These are phyloP conservation scores for Colletotrichum gloeosporioides DNA, from an alignment of 2,329 filamentous ascomycete genomes.

Conservation along the genomic window DNA sequence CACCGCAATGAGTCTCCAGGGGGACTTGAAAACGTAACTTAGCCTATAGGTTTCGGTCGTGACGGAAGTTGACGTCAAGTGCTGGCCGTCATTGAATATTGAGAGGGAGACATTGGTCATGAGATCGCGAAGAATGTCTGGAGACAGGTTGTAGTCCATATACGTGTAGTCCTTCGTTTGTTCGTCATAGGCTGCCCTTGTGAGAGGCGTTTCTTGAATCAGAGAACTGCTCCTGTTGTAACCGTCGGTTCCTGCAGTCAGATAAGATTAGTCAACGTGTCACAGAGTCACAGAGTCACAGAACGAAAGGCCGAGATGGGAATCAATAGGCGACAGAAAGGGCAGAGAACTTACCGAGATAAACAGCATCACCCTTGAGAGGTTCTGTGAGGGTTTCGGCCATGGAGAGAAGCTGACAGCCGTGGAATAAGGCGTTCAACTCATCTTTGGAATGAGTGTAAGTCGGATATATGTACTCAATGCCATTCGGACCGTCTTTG, in stretches of 20 bases:
- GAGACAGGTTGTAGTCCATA: neutral
- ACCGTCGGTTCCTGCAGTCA: neutral
- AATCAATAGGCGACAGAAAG: neutral
- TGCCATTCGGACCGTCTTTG: neutral
- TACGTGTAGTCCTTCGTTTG: neutral
- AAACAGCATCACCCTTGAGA: neutral
- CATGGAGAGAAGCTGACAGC: neutral
- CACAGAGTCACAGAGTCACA: neutral
- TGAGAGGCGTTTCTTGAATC: neutral
- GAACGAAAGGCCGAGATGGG: neutral
- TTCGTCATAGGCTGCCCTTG: neutral
- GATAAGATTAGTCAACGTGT: neutral
- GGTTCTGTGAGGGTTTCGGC: neutral
- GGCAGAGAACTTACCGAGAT: neutral
- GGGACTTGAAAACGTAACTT: neutral
- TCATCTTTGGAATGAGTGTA: neutral
- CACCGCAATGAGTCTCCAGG: neutral
- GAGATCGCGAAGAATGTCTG: neutral
- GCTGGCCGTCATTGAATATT: neutral
- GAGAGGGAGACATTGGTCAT: neutral
- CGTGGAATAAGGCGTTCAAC: neutral
- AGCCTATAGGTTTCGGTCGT: neutral
- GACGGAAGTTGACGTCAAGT: neutral
- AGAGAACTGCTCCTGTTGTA: neutral
- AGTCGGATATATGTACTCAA: neutral